phyloP scores from a whole-genome alignment of 2,329 filamentous ascomycete genomes.

The Nigrospora oryzae region DNA sequence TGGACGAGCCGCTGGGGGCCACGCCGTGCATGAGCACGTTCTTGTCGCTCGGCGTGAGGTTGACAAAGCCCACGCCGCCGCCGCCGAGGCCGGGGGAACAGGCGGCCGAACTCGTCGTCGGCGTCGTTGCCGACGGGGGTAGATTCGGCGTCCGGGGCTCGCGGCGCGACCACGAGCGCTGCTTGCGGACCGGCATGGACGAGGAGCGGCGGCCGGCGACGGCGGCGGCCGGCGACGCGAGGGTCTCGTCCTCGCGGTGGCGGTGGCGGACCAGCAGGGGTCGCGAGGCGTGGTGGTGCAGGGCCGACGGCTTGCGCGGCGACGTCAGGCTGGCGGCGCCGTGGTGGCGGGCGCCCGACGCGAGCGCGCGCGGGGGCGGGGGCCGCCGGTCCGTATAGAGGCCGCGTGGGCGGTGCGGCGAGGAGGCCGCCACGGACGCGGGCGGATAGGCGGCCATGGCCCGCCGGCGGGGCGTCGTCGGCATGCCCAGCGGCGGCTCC shows the following conservation, averaged over 20 bases:
- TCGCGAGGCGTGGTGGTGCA: slow-evolving; percentile 20
- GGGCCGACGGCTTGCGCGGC: slow-evolving; percentile 31
- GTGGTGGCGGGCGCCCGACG: slow-evolving; percentile 42
- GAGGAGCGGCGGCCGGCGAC: slow-evolving; percentile 12
- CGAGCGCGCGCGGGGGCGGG: slow-evolving; percentile 45
- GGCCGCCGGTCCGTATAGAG: slow-evolving; percentile 27
- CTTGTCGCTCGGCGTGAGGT: slow-evolving; percentile 78
- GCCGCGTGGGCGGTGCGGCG: slow-evolving; percentile 1
- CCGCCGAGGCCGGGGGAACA: slow-evolving; percentile 8
- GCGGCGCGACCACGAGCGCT: slow-evolving; percentile 24
- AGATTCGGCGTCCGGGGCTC: slow-evolving; percentile 4
- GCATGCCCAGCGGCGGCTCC: not conserved
- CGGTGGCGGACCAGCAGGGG: slow-evolving; percentile 13
- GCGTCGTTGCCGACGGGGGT: not conserved
- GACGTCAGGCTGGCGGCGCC: slow-evolving; percentile 21
- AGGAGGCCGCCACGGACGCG: too few species aligned
- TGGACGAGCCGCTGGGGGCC: slow-evolving; percentile 81
- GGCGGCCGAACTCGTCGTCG: not conserved
- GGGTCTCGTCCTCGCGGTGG: slow-evolving; percentile 11
- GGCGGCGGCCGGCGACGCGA: slow-evolving; percentile 26
- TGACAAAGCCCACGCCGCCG: slow-evolving; percentile 61
- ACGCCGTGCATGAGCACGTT: slow-evolving; percentile 78
- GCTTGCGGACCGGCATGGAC: slow-evolving; percentile 23
- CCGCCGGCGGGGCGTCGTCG: not conserved
- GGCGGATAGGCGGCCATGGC: not conserved